A percentile compares a stretch with the other conserved stretches of the same genome.
phyloP scores from a whole-genome alignment of 192 early-diverging fungal species.

The Jimgerdemannia flammicorona region DNA sequence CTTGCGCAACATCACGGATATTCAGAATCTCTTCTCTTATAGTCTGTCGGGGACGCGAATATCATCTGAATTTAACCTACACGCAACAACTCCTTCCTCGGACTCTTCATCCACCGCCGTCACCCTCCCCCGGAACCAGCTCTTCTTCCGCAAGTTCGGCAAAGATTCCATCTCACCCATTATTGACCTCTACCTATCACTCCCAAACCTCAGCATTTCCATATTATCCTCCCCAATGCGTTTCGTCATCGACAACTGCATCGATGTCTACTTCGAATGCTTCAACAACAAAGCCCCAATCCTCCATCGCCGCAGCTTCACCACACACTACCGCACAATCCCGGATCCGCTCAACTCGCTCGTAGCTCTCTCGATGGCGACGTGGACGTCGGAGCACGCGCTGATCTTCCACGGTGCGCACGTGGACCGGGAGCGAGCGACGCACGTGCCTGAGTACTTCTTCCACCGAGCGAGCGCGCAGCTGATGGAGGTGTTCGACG shows the following conservation, averaged over 20 bases:
- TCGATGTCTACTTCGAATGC: neutral
- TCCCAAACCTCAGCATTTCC: neutral
- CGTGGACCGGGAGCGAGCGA: neutral
- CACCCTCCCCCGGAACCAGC: neutral
- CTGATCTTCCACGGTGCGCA: neutral
- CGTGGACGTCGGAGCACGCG: neutral
- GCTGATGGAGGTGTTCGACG: neutral
- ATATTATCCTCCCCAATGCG: neutral
- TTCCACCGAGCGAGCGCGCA: neutral
- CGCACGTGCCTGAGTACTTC: neutral
- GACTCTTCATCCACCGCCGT: neutral
- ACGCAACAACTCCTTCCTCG: neutral
- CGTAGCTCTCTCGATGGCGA: neutral
- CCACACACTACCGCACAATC: neutral
- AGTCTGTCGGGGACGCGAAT: neutral
- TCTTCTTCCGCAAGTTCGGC: neutral
- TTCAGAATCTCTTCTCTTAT: neutral
- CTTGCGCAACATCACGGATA: neutral
- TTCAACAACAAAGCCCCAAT: neutral
- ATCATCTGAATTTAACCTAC: neutral
- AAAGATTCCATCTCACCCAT: neutral
- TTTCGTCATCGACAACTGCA: neutral
- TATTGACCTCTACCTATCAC: neutral
- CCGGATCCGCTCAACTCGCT: neutral
- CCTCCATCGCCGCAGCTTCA: neutral